Evolutionary conservation across 1,284 basidiomycete genomes (phyloP), one percentile per base, ranked within the genome.

Genomic region (Marasmius tenuissimus): DNA sequence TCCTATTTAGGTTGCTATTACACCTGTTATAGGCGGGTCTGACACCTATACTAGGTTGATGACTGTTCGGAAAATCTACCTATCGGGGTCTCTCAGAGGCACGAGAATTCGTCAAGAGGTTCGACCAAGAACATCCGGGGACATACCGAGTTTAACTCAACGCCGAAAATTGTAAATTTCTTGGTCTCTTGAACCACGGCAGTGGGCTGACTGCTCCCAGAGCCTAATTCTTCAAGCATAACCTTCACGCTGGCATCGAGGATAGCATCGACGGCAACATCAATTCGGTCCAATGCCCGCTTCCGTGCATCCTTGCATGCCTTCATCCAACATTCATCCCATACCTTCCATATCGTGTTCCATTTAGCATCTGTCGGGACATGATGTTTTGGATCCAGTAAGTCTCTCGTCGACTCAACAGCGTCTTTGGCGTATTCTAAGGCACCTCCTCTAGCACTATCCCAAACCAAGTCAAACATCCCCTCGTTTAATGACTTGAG

Each of bases 401-500:
- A 6, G 14, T 7, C 12, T 16, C 20, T 10, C 34, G 57, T 58
- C 6, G 12, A 16, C 27, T 50, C 3, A 7, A 48, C 57, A 5
- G 34, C 33, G 11, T 10, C 57, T 33, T 50, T 7, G 4, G 57
- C 57, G 16, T 18, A 47, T 16, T 35, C 5, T 18, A 58, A 35
- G 27, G 57, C 57, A 5, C 57, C 57, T n/a, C 27, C 16, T 50
- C 33, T 11, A 4, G 57, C 57, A 9, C n/a, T 20, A 20, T 35
- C 35, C 57, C 57, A 58, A 49, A 47, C 27, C 45, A 49, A 50
- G 37, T 58, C 33, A 37, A 58, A 58, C 33, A 58, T 58, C 33
- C 16, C 27, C 18, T 48, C 48, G 18, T 58, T 58, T 8, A 49
- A n/a, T 34, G 14, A n/a, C 11, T 27, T 20, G 3, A 42, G 33